Base-by-base conservation (phyloP, 495 filamentous ascomycete species). In the Corynascus novoguineensis region DNA sequence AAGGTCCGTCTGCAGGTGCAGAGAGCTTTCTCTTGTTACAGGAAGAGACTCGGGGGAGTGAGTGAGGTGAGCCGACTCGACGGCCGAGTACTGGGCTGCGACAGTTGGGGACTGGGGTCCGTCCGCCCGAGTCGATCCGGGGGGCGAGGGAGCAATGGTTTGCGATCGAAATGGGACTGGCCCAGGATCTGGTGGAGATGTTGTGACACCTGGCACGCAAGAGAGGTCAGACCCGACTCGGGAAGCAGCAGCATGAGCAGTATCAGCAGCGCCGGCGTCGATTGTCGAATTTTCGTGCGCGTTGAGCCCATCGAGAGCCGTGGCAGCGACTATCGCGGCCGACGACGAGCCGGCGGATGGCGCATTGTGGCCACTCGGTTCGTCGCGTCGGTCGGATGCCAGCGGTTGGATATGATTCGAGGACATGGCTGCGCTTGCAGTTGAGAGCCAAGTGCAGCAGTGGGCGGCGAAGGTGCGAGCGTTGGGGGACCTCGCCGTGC, bases 1-100 rank as follows among this genome's bases (percentile, higher is more conserved):
- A 32, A 56, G 62, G 44, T 76, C 71, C 29, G 74, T 72, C n/a
- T 68, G 66, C 27, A 75, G 61, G 29, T 63, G 60, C 15, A 75
- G 55, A 35, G 65, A 31, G 50, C 57, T 54, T 53, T 53, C 63
- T 27, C 50, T 60, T 17, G 63, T 44, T 22, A 64, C 60, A 24
- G 59, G 51, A 17, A 60, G 63, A 12, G 57, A 60, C 28, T 71
- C 21, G 49, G 51, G 41, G 37, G 50, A 48, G 49, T 53, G 34
- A 51, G 51, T 31, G 55, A 40, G 50, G 51, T 52, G 48, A 50
- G 56, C 44, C 34, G 58, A 45, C 56, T 57, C 50, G 12, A 56
- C 58, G 48, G 44, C 35, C 41, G 52, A 50, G 17, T 37, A 46
- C 42, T 55, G 49, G 24, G 59, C 25, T 11, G 37, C 25, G 19